Evolutionary conservation across 495 filamentous ascomycete species (phyloP), one percentile per base, ranked within the genome.

Genomic region (Penicillium malachiteum): DNA sequence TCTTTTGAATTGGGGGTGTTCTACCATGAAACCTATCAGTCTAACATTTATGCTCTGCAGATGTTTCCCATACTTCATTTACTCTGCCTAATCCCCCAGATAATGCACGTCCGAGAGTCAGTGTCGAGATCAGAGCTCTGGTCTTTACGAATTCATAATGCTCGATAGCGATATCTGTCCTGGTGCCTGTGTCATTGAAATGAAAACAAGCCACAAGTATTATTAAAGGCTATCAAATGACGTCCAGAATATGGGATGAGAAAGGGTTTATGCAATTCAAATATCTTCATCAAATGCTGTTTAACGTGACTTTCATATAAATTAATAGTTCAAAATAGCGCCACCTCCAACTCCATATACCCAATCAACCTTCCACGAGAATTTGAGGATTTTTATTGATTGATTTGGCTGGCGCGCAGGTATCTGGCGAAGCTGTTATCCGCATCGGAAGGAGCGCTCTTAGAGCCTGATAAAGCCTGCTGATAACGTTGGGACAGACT

Each of bases 381-480:
- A 7, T 12, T 7, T 30, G 6, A 30, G n/a, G 30, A n/a, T 32
- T 17, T 32, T 71, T 57, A 69, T 41, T 62, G 57, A 41, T 72
- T 70, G 48, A 75, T 66, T 42, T 67, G 67, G 63, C 61, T 72
- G 3, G 71, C 66, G 38, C 69, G 71, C 56, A 81, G 35, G 55
- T 81, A 81, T 53, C 77, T 68, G 16, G 71, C 64, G 65, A 81
- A 81, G 58, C 78, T 81, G 40, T 74, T 60, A 46, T 80, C 78
- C 33, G 74, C 61, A 41, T 77, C 68, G 7, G 71, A 66, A 13
- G 70, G 65, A 1, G 52, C 55, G 39, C 44, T 48, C 21, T 66
- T 61, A 7, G 68, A 66, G 16, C 67, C 71, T 5, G 58, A 59
- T 5, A 81, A 67, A 42, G 76, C 77, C 44, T 78, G 64, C 58